Conservation (phyloP, 2,329 filamentous ascomycete genomes). For the Alternaria triticimaculans region DNA sequence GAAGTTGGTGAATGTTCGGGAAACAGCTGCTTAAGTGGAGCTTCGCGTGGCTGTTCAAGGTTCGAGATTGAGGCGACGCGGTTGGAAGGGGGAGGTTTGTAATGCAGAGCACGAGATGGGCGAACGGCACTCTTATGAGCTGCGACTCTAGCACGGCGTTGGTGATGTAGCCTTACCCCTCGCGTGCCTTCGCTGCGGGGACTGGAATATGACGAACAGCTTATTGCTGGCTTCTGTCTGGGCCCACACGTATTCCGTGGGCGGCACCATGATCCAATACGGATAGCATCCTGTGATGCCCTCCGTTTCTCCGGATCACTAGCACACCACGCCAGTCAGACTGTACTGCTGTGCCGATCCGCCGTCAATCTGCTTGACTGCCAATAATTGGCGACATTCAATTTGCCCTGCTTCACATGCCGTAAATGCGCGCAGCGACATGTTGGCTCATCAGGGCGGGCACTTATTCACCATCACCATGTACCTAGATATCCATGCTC, state of each 20-base stretch:
- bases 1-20: constrained; percentile 34
- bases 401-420: background rate
- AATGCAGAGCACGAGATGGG: constrained; percentile 16
- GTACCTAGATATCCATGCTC: background rate
- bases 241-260: constrained; percentile 28
- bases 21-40: constrained; percentile 37
- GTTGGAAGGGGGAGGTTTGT: background rate
- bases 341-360: constrained; percentile 15
- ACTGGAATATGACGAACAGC: constrained; percentile 42
- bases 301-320: constrained; percentile 38
- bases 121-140: constrained; percentile 29
- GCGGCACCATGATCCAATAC: constrained; percentile 24
- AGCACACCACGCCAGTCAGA: constrained; percentile 17
- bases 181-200: constrained; percentile 37
- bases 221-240: constrained; percentile 34
- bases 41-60: constrained; percentile 11
- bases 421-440: background rate
- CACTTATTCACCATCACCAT: constrained; percentile 2
- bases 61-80: background rate
- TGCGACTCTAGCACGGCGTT: constrained; percentile 9
- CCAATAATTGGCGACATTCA: background rate
- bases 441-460: constrained; percentile 2
- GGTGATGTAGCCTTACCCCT: constrained; percentile 30
- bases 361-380: background rate
- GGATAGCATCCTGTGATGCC: constrained; percentile 16